phyloP scores from a whole-genome alignment of 495 filamentous ascomycete genomes.

The Penicillium daleae region DNA sequence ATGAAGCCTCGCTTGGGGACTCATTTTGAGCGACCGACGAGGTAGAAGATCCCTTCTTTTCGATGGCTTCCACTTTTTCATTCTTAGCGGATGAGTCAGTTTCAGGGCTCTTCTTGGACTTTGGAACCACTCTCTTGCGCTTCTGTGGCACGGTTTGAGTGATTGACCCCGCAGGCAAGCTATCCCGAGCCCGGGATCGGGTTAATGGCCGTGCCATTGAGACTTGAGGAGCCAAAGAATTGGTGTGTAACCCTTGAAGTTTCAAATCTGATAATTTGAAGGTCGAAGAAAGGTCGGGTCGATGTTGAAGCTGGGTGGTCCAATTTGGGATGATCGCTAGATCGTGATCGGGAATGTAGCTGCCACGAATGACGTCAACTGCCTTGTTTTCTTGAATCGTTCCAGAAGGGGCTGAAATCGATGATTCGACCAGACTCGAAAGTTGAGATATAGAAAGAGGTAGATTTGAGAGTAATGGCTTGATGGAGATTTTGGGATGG shows the following conservation, averaged over 20 bases:
- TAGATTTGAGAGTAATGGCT: not conserved
- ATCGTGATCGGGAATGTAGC: constrained; percentile 9
- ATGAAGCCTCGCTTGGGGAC: not conserved
- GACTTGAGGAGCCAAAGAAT: not conserved
- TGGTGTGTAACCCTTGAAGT: not conserved
- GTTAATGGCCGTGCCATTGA: not conserved
- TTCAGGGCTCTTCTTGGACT: not conserved
- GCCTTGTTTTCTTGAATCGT: not conserved
- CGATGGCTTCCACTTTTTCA: not conserved
- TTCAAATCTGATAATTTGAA: not conserved
- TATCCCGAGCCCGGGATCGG: not conserved
- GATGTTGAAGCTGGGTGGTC: not conserved
- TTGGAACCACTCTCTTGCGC: constrained; percentile 1
- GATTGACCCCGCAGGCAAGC: not conserved
- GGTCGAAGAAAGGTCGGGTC: not conserved
- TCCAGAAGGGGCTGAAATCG: not conserved
- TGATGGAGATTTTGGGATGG: not conserved
- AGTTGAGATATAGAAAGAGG: not conserved
- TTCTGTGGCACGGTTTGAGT: not conserved
- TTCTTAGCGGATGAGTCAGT: not conserved
- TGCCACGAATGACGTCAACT: constrained; percentile 10
- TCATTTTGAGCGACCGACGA: not conserved
- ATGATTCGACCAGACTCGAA: not conserved
- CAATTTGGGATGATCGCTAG: not conserved
- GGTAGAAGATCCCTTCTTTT: not conserved